Conservation (phyloP, 768 basidiomycete genomes). For the Mycena metata region DNA sequence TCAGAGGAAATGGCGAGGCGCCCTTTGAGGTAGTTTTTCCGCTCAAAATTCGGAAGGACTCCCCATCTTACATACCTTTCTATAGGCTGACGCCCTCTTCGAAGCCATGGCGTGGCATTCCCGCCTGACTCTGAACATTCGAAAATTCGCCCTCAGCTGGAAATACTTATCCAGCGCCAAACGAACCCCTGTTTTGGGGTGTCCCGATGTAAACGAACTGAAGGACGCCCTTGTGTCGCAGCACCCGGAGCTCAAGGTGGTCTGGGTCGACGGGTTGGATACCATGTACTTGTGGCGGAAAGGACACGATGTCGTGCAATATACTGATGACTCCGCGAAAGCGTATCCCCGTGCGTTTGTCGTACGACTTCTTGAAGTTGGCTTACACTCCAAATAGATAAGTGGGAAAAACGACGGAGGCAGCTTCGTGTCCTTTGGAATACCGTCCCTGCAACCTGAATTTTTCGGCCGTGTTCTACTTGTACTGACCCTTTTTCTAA, state of each 20-base stretch:
- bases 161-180: background rate
- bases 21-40: background rate
- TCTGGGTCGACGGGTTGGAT: conserved; percentile 3
- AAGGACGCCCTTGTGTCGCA: background rate
- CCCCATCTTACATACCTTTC: background rate
- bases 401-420: no score
- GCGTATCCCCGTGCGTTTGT: no score
- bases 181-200: background rate
- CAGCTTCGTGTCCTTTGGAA: no score
- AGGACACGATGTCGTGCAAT: background rate
- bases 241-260: background rate
- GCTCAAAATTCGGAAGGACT: background rate
- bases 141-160: conserved; percentile 7
- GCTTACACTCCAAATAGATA: no score
- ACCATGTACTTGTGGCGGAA: conserved; percentile 2
- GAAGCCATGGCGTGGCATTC: background rate
- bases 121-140: background rate
- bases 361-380: no score
- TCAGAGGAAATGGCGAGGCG: background rate
- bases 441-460: no score
- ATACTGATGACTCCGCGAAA: background rate
- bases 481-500: no score
- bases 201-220: background rate
- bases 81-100: conserved; percentile 2
- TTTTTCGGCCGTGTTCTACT: no score